Percentiles rank a stretch among this genome's conserved stretches.
Evolutionary conservation across 495 filamentous ascomycete genomes (phyloP).

Genomic region (Neurospora sp.): DNA sequence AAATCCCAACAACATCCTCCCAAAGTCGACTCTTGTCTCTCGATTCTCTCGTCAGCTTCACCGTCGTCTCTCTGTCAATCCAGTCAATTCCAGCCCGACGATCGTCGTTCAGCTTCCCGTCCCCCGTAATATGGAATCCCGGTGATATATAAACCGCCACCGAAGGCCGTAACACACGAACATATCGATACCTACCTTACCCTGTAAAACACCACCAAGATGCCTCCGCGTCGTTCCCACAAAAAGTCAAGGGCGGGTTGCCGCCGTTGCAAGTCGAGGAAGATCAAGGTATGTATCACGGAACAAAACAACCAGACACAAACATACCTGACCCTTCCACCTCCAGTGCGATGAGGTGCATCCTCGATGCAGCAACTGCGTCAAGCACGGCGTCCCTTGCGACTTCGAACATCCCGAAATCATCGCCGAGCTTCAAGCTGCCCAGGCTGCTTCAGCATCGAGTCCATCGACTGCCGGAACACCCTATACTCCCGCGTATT

Average conservation of each 20-base stretch:
- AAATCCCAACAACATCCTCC: neutral
- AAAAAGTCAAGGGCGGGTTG: conserved; percentile 55
- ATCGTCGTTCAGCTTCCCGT: neutral
- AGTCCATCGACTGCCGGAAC: conserved; percentile 12
- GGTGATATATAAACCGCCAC: conserved; percentile 4
- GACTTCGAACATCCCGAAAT: conserved; percentile 45
- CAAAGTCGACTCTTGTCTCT: neutral
- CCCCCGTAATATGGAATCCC: conserved; percentile 10
- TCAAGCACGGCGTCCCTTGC: conserved; percentile 52
- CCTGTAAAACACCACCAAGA: conserved; percentile 5
- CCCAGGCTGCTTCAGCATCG: conserved; percentile 11
- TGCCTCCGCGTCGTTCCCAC: conserved; percentile 51
- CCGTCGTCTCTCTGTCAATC: neutral
- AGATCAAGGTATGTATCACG: conserved; percentile 45
- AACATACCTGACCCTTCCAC: neutral
- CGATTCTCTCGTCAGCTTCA: neutral
- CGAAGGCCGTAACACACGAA: conserved; percentile 11
- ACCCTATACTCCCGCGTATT: conserved; percentile 19
- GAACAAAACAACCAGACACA: neutral
- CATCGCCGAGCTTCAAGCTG: conserved; percentile 23
- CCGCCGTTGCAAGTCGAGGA: conserved; percentile 49
- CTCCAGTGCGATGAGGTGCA: conserved; percentile 53
- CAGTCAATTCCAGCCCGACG: neutral
- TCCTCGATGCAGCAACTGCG: conserved; percentile 51
- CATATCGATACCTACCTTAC: neutral